phyloP scores from a whole-genome alignment of 257 asterid genomes.

The Nicotiana tabacum region DNA sequence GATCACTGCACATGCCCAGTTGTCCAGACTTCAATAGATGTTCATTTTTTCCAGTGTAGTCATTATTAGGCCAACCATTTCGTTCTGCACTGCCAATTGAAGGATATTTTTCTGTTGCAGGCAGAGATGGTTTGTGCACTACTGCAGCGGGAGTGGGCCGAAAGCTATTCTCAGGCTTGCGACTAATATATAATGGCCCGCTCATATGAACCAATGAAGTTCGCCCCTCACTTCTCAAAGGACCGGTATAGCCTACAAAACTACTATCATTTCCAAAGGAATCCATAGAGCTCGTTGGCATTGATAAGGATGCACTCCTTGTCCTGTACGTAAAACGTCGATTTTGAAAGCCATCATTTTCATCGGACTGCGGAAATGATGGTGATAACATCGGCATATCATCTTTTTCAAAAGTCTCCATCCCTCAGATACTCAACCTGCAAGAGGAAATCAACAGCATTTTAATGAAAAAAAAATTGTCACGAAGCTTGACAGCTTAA shows the following conservation, averaged over 20 bases:
- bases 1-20: constrained; percentile 90
- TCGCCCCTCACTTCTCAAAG: constrained; percentile 47
- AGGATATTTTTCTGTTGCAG: constrained; percentile 45
- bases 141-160: constrained; percentile 32
- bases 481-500: neutral
- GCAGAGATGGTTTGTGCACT: constrained; percentile 29
- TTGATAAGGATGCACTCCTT: constrained; percentile 73
- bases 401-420: constrained; percentile 71
- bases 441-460: neutral
- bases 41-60: constrained; percentile 48
- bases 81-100: constrained; percentile 28
- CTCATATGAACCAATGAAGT: constrained; percentile 47
- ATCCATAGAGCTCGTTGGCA: constrained; percentile 41
- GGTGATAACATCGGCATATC: constrained; percentile 60
- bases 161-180: constrained; percentile 36
- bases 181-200: constrained; percentile 48
- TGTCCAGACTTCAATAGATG: constrained; percentile 85
- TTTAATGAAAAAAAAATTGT: neutral
- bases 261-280: constrained; percentile 34
- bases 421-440: constrained; percentile 26
- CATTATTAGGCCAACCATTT: constrained; percentile 39
- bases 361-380: constrained; percentile 38
- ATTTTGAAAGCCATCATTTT: constrained; percentile 25
- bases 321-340: constrained; percentile 37
- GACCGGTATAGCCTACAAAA: constrained; percentile 66